Evolutionary conservation across 2,329 filamentous ascomycete species (phyloP).

Genomic region (Bipolaris victoriae): DNA sequence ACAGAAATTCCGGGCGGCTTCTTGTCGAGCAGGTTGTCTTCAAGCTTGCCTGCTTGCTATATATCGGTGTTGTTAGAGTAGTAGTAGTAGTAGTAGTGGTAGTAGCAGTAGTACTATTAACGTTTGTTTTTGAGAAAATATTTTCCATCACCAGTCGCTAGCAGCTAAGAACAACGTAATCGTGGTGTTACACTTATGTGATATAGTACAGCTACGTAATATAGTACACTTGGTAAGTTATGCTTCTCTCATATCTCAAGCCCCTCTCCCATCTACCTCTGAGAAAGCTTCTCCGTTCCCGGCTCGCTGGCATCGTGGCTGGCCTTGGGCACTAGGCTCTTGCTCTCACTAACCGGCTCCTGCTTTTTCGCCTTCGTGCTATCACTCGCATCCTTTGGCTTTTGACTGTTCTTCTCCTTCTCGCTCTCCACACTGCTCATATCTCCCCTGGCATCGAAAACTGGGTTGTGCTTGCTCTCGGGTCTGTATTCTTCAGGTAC

Average conservation of each 20-base stretch:
- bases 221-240: conserved; percentile 10
- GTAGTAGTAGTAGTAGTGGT: neutral
- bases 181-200: neutral
- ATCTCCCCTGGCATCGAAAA: conserved; percentile 11
- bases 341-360: conserved; percentile 48
- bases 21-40: neutral
- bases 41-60: no score
- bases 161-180: neutral
- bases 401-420: conserved; percentile 18
- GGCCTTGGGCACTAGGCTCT: conserved; percentile 57
- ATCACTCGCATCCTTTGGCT: conserved; percentile 1
- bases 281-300: conserved; percentile 5
- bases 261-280: neutral
- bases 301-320: conserved; percentile 52
- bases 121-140: neutral
- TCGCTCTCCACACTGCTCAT: conserved; percentile 16
- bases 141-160: neutral
- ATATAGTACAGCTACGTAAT: conserved; percentile 7
- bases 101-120: neutral
- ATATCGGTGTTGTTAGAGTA: neutral
- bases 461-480: conserved; percentile 13
- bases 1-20: neutral
- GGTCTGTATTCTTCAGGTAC: conserved; percentile 31
- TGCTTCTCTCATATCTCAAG: neutral
- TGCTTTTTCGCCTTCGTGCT: conserved; percentile 10